Conservation (phyloP, 768 basidiomycete species). For the Lentinula guzmanii region DNA sequence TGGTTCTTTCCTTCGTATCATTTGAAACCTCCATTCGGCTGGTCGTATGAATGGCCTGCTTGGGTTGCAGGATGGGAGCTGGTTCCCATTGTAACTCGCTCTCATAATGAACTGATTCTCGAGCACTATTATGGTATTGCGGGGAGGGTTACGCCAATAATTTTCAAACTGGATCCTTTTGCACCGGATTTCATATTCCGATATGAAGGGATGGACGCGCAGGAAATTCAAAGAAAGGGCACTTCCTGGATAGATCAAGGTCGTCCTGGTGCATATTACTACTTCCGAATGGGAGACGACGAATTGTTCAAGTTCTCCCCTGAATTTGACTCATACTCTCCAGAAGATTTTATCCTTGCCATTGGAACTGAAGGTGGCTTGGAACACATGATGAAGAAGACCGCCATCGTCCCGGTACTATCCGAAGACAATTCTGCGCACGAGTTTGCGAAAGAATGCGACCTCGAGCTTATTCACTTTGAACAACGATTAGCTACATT, state of each 20-base stretch:
- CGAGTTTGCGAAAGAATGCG: neutral
- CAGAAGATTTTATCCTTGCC: neutral
- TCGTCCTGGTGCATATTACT: neutral
- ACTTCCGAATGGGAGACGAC: slow-evolving; percentile 4
- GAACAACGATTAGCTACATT: neutral
- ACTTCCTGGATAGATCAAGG: neutral
- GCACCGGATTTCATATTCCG: slow-evolving; percentile 3
- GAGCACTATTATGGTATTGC: slow-evolving; percentile 3
- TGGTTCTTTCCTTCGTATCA: neutral
- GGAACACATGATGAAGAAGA: neutral
- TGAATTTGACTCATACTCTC: neutral
- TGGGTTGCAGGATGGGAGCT: slow-evolving; percentile 6
- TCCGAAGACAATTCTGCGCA: neutral
- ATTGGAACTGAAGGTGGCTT: neutral
- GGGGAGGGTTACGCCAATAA: neutral
- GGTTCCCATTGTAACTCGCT: neutral
- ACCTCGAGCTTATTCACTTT: neutral
- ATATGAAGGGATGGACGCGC: neutral
- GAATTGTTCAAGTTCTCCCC: neutral
- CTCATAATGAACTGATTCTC: slow-evolving; percentile 2
- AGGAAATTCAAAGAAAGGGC: neutral
- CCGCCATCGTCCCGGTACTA: neutral
- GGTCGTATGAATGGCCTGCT: slow-evolving; percentile 1
- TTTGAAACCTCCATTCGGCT: neutral
- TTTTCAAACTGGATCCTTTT: neutral